A percentile compares a stretch with the other conserved stretches of the same genome.
Conservation (phyloP, 129 eudicot genomes). For the Helichrysum umbraculigerum region DNA sequence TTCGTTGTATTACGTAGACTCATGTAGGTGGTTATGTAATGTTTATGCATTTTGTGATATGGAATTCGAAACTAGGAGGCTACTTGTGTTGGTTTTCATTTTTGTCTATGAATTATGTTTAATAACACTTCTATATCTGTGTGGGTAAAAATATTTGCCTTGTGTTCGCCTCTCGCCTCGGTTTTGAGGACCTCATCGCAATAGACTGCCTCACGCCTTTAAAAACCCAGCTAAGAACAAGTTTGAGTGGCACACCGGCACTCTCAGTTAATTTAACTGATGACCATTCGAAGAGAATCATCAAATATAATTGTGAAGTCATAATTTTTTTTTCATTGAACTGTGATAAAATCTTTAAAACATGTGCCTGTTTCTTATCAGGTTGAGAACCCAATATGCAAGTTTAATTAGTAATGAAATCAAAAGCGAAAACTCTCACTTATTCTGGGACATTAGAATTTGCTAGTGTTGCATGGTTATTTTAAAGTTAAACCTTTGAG, state of each 20-base stretch:
- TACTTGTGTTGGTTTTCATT: too few species aligned
- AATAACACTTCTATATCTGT: too few species aligned
- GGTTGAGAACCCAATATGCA: slow-evolving; percentile 1
- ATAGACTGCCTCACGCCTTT: too few species aligned
- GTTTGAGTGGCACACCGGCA: neutral
- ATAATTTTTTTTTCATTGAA: neutral
- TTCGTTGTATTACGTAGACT: too few species aligned
- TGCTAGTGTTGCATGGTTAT: neutral
- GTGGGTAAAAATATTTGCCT: too few species aligned
- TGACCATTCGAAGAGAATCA: slow-evolving; percentile 14
- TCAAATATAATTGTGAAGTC: slow-evolving; percentile 3
- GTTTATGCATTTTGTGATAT: too few species aligned
- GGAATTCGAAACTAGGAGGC: too few species aligned
- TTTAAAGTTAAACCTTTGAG: neutral
- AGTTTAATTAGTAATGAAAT: slow-evolving; percentile 1
- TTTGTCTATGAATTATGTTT: too few species aligned
- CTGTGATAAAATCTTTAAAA: neutral
- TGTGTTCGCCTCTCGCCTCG: too few species aligned
- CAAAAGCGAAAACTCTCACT: neutral
- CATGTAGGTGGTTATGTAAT: too few species aligned
- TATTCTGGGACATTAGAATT: slow-evolving; percentile 6
- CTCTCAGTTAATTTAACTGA: neutral
- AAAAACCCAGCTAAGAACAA: neutral
- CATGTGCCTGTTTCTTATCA: slow-evolving; percentile 5
- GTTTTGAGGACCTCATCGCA: too few species aligned